Evolutionary conservation across 2,329 filamentous ascomycete genomes (phyloP).

Genomic region (Colletotrichum plurivorum): DNA sequence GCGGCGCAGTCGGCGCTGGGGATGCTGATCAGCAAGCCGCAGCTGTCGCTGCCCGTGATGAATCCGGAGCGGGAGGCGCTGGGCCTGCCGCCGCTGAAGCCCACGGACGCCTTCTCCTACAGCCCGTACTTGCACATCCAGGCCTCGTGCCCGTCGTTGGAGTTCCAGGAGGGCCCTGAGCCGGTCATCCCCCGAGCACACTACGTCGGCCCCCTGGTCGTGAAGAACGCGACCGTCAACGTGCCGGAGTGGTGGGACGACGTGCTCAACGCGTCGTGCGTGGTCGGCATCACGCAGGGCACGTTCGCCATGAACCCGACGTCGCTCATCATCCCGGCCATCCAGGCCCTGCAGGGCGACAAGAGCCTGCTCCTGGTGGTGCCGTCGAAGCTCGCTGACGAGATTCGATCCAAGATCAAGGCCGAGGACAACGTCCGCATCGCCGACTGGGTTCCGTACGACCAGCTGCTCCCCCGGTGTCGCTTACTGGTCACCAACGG

Average conservation of each 20-base stretch:
- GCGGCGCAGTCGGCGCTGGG: conserved; percentile 45
- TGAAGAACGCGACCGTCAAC: conserved; percentile 35
- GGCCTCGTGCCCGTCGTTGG: conserved; percentile 51
- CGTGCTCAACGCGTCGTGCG: conserved; percentile 44
- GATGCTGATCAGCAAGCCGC: conserved; percentile 47
- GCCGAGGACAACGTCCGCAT: conserved; percentile 47
- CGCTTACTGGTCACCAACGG: conserved; percentile 54
- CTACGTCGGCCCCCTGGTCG: conserved; percentile 54
- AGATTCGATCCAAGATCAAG: conserved; percentile 45
- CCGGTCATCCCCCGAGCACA: conserved; percentile 41
- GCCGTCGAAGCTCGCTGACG: conserved; percentile 48
- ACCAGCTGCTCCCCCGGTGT: conserved; percentile 51
- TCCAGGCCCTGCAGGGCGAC: conserved; percentile 50
- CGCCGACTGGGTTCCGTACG: conserved; percentile 53
- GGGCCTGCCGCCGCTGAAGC: conserved; percentile 47
- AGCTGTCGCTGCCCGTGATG: conserved; percentile 47
- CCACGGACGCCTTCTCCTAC: conserved; percentile 51
- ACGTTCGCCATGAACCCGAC: conserved; percentile 54
- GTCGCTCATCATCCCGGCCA: conserved; percentile 54
- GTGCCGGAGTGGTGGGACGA: conserved; percentile 52
- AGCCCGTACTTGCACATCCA: conserved; percentile 56
- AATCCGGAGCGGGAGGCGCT: conserved; percentile 49
- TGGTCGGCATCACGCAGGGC: conserved; percentile 56
- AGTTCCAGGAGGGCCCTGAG: conserved; percentile 48
- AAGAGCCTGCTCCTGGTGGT: conserved; percentile 50